A percentile compares a stretch with the other conserved stretches of the same genome.
phyloP scores from a whole-genome alignment of 1,139 yeast genomes.

The Pichia sp. region DNA sequence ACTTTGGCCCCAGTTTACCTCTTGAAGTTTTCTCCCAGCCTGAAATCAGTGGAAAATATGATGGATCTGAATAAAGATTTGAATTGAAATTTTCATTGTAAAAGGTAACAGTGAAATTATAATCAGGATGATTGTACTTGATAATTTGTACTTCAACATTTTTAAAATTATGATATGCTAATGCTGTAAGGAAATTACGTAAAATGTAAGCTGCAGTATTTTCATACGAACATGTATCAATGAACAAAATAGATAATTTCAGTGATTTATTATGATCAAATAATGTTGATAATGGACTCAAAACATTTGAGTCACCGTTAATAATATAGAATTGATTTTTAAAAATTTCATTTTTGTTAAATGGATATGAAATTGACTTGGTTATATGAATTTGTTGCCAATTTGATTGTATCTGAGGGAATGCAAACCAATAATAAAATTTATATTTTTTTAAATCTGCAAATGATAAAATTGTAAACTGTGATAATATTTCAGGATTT shows the following conservation, averaged over 20 bases:
- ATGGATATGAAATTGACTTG: slow-evolving; percentile 11
- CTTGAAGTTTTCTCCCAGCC: slow-evolving; percentile 89
- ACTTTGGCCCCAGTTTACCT: slow-evolving; percentile 72
- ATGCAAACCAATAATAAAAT: slow-evolving; percentile 85
- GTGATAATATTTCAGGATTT: slow-evolving; percentile 37
- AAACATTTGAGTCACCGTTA: slow-evolving; percentile 12
- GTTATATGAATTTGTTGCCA: slow-evolving; percentile 31
- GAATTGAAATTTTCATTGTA: slow-evolving; percentile 5
- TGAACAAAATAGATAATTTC: slow-evolving; percentile 38
- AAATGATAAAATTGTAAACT: slow-evolving; percentile 60
- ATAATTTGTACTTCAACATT: slow-evolving; percentile 37
- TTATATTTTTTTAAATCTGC: slow-evolving; percentile 85
- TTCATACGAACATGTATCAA: slow-evolving; percentile 52
- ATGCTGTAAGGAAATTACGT: slow-evolving; percentile 57
- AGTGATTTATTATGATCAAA: slow-evolving; percentile 6
- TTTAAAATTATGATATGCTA: slow-evolving; percentile 37
- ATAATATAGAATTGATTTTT: slow-evolving; percentile 24
- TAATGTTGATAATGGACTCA: slow-evolving; percentile 16
- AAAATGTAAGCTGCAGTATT: slow-evolving; percentile 54
- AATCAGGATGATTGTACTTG: slow-evolving; percentile 23
- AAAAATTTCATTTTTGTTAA: slow-evolving; percentile 15
- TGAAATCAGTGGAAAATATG: slow-evolving; percentile 34
- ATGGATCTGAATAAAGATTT: slow-evolving; percentile 1
- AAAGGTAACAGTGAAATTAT: slow-evolving; percentile 25
- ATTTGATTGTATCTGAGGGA: slow-evolving; percentile 52